Percentiles rank a stretch among this genome's conserved stretches.
phyloP scores from a whole-genome alignment of 2,329 filamentous ascomycete species.

The Phaeophleospora eucalypticola region DNA sequence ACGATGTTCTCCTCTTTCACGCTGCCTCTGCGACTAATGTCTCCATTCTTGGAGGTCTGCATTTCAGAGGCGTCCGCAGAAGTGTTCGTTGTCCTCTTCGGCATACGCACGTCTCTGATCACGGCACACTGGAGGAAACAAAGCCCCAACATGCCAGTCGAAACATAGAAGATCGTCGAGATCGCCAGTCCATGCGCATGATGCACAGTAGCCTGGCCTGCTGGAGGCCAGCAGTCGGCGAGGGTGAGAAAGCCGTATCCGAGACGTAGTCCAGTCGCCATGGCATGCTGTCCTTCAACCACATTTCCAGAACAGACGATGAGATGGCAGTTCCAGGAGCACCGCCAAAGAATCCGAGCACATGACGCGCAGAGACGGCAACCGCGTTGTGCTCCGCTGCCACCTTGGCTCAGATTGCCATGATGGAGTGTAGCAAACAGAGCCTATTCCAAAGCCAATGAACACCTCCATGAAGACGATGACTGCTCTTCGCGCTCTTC shows the following conservation, averaged over 20 bases:
- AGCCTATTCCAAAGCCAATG: constrained; percentile 22
- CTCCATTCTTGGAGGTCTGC: too few relatives aligned
- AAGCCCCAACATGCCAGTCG: constrained; percentile 10
- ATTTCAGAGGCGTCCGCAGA: too few relatives aligned
- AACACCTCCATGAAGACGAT: constrained; percentile 15
- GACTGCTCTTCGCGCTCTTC: neutral
- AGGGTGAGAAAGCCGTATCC: constrained; percentile 12
- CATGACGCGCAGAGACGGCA: constrained; percentile 20
- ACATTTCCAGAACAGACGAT: constrained; percentile 9
- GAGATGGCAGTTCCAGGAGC: constrained; percentile 21
- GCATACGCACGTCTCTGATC: too few relatives aligned
- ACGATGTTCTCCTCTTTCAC: too few relatives aligned
- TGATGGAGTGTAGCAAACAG: constrained; percentile 22
- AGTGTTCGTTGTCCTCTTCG: too few relatives aligned
- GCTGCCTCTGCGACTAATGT: too few relatives aligned
- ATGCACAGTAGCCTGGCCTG: constrained; percentile 5
- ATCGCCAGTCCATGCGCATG: constrained; percentile 14
- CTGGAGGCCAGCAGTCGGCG: constrained; percentile 4
- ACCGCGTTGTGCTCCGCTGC: constrained; percentile 15
- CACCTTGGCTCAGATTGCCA: constrained; percentile 19
- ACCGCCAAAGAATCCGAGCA: constrained; percentile 22
- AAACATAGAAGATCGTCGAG: constrained; percentile 12
- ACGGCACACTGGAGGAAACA: constrained; percentile 14
- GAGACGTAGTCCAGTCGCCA: constrained; percentile 5
- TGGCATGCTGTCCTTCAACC: constrained; percentile 7